Percentiles rank a stretch among this genome's conserved stretches.
phyloP scores from a whole-genome alignment of 2,329 filamentous ascomycete genomes.

The Lachnellula hyalina region DNA sequence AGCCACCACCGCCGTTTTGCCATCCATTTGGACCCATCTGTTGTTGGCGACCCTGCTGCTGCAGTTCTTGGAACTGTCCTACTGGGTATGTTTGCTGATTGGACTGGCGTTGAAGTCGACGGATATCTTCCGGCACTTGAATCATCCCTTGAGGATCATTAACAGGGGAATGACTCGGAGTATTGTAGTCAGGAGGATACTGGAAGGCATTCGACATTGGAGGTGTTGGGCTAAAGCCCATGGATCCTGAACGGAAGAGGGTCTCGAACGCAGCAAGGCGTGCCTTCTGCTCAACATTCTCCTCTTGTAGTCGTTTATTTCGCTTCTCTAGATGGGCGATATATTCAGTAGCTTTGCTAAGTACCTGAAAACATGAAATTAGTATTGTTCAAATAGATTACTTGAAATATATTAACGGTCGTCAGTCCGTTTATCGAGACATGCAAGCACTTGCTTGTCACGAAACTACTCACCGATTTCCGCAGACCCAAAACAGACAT shows the following conservation, averaged over 20 bases:
- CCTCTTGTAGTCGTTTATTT: conserved; percentile 74
- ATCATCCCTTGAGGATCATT: conserved; percentile 54
- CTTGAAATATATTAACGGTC: neutral
- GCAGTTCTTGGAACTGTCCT: conserved; percentile 43
- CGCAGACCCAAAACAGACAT: neutral
- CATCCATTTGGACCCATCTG: conserved; percentile 53
- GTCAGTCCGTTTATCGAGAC: neutral
- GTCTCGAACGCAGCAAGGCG: conserved; percentile 73
- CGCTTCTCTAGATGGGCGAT: conserved; percentile 91
- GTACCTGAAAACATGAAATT: conserved; percentile 37
- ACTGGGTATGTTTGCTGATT: conserved; percentile 30
- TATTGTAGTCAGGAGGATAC: conserved; percentile 27
- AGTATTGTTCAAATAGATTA: neutral
- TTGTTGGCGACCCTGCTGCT: conserved; percentile 37
- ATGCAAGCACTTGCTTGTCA: neutral
- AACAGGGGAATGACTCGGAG: conserved; percentile 24
- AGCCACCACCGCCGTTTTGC: conserved; percentile 49
- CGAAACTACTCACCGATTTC: neutral
- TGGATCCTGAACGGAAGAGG: conserved; percentile 72
- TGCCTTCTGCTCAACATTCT: conserved; percentile 73
- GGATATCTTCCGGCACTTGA: conserved; percentile 61
- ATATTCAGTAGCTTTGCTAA: conserved; percentile 95
- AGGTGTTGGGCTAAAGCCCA: conserved; percentile 47
- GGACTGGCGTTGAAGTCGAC: conserved; percentile 25
- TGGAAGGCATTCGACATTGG: conserved; percentile 38